Evolutionary conservation across 768 basidiomycete species (phyloP).

Genomic region (Paxillus ammoniavirescens): DNA sequence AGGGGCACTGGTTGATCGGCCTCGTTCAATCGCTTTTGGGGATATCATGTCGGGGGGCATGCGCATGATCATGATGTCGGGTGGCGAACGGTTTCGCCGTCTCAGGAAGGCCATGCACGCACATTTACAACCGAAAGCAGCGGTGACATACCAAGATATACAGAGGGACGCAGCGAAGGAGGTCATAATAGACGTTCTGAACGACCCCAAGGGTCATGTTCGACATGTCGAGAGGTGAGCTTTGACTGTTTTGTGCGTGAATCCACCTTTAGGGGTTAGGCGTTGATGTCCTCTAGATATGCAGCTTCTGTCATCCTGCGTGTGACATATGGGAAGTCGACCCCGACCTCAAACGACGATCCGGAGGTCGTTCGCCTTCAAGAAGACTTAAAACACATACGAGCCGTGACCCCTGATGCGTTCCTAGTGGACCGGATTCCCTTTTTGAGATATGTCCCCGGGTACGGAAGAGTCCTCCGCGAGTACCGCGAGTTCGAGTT

Average conservation of each 20-base stretch:
- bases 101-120: constrained; percentile 52
- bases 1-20: constrained; percentile 47
- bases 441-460: constrained; percentile 45
- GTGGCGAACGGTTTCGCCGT: constrained; percentile 55
- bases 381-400: constrained; percentile 19
- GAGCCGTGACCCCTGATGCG: constrained; percentile 39
- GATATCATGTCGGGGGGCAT: constrained; percentile 56
- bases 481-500: constrained; percentile 46
- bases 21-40: constrained; percentile 46
- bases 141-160: constrained; percentile 43
- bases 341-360: constrained; percentile 16
- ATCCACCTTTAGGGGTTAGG: no score
- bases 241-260: neutral
- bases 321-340: constrained; percentile 26
- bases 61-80: constrained; percentile 47
- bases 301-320: constrained; percentile 21
- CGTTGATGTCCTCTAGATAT: constrained; percentile 9
- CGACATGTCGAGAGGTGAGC: constrained; percentile 16
- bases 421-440: constrained; percentile 54
- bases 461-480: constrained; percentile 38
- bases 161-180: constrained; percentile 33
- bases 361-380: constrained; percentile 17
- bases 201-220: constrained; percentile 10
- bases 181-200: constrained; percentile 18
- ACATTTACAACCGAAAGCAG: constrained; percentile 49